Evolutionary conservation across 208 protist species (phyloP).

Genomic region (Crithidia fasciculata): DNA sequence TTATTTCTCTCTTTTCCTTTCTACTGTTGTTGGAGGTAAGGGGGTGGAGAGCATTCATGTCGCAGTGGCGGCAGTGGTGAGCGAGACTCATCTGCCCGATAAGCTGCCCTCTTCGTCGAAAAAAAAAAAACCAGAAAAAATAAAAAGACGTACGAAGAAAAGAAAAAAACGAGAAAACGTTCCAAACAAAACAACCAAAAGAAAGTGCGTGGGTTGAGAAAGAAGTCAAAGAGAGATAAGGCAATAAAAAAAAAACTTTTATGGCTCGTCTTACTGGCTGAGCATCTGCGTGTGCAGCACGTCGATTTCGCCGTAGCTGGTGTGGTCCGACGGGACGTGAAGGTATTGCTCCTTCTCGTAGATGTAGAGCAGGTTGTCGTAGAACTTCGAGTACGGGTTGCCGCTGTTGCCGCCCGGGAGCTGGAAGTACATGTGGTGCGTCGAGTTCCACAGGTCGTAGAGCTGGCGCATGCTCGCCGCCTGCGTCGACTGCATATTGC

Average conservation of each 20-base stretch:
- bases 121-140: conserved; percentile 3
- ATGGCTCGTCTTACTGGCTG: conserved; percentile 9
- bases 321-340: conserved; percentile 23
- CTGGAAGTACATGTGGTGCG: conserved; percentile 40
- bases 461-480: conserved; percentile 62
- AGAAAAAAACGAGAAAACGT: no score
- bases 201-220: not conserved
- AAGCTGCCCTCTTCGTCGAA: not conserved
- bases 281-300: conserved; percentile 28
- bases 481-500: conserved; percentile 43
- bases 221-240: not conserved
- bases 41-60: not conserved
- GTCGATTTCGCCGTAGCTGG: conserved; percentile 9
- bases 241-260: not conserved
- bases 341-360: conserved; percentile 56
- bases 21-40: no score
- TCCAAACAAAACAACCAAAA: no score
- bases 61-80: not conserved
- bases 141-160: not conserved
- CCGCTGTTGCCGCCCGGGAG: conserved; percentile 65
- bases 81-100: not conserved
- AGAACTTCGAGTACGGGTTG: conserved; percentile 67
- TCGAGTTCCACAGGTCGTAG: conserved; percentile 46
- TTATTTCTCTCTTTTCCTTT: no score
- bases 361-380: conserved; percentile 54